These are phyloP conservation scores for Apocynum venetum DNA, from an alignment of 257 asterid genomes.

Conservation along the genomic window DNA sequence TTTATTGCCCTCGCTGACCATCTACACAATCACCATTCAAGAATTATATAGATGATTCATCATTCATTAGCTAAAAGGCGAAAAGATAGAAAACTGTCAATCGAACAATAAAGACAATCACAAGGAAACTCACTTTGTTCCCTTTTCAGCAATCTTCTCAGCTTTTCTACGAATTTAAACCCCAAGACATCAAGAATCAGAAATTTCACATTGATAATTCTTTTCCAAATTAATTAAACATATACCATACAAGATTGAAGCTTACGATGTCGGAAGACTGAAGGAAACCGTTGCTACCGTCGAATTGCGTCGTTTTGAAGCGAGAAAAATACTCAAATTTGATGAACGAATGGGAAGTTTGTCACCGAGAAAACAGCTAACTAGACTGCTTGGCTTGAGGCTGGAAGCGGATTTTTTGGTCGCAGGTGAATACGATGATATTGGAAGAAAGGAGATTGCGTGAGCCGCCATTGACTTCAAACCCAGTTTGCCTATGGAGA, in stretches of 20 bases:
- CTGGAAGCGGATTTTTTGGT: conserved; percentile 30
- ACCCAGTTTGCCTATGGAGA: not conserved
- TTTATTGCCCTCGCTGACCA: conserved; percentile 90
- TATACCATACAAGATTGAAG: not conserved
- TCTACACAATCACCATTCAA: conserved; percentile 32
- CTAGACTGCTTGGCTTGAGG: conserved; percentile 23
- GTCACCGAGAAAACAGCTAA: conserved; percentile 40
- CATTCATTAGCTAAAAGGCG: not conserved
- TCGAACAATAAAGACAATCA: not conserved
- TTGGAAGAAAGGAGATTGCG: conserved; percentile 49
- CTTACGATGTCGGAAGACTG: conserved; percentile 72
- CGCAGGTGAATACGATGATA: conserved; percentile 36
- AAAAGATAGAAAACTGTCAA: not conserved
- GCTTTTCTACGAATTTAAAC: conserved; percentile 43
- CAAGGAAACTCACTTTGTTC: conserved; percentile 39
- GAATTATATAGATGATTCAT: not conserved
- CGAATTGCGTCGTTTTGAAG: conserved; percentile 50
- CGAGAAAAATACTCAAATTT: conserved; percentile 17
- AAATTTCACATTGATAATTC: not conserved
- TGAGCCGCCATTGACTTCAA: conserved; percentile 63
- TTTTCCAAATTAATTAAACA: conserved; percentile 3
- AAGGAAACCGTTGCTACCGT: conserved; percentile 59
- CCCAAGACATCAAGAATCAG: not conserved
- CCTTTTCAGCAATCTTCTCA: conserved; percentile 38
- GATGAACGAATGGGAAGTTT: conserved; percentile 43